Evolutionary conservation across 768 basidiomycete species (phyloP).

Genomic region (Suillus weaverae): DNA sequence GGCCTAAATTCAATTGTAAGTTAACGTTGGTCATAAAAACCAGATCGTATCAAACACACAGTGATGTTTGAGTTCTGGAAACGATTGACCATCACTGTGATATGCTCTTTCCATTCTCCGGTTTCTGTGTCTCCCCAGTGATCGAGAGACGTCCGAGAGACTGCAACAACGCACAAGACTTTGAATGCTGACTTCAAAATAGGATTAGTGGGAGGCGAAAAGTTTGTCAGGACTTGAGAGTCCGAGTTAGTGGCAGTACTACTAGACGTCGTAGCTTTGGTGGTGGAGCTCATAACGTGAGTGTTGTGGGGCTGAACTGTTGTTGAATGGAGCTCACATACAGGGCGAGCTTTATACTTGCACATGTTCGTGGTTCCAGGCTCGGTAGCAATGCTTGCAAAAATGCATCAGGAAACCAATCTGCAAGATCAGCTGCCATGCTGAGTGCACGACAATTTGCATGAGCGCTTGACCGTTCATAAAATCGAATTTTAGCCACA

Average conservation of each 20-base stretch:
- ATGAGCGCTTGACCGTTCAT: neutral
- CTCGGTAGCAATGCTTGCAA: neutral
- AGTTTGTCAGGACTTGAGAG: neutral
- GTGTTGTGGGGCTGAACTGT: neutral
- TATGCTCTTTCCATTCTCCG: neutral
- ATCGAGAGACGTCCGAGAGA: neutral
- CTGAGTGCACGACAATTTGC: neutral
- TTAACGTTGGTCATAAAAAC: no score
- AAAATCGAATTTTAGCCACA: neutral
- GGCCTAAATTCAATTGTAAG: neutral
- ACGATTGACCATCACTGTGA: neutral
- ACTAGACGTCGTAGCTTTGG: no score
- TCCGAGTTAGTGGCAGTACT: neutral
- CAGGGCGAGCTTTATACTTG: neutral
- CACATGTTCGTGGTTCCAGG: neutral
- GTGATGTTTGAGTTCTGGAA: neutral
- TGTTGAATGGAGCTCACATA: neutral
- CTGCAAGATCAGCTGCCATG: neutral
- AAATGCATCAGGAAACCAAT: neutral
- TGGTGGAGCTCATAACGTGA: neutral
- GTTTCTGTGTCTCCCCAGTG: neutral
- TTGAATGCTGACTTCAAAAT: neutral
- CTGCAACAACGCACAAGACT: neutral
- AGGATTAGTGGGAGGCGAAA: no score
- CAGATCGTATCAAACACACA: neutral